Evolutionary conservation across 2,329 filamentous ascomycete species (phyloP).

Genomic region (Xylariaceae sp.): DNA sequence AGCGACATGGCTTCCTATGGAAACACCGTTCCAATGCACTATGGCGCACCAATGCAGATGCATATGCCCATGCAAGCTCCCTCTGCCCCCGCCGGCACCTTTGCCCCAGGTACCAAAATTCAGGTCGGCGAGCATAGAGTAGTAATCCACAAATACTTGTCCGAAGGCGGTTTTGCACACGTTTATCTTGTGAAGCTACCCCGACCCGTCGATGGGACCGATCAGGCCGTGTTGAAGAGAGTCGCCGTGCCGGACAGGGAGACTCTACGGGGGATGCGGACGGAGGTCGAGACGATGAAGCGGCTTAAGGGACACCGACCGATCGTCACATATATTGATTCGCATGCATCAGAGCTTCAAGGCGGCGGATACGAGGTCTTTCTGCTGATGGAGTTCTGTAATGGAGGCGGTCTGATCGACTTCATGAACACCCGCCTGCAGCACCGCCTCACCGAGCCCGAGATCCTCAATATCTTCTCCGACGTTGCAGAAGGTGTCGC

Average conservation of each 20-base stretch:
- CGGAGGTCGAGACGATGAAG: slow-evolving; percentile 99
- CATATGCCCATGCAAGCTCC: slow-evolving; percentile 31
- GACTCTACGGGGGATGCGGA: slow-evolving; percentile 91
- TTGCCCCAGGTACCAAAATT: slow-evolving; percentile 92
- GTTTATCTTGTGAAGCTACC: slow-evolving; percentile 94
- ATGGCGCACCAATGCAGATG: slow-evolving; percentile 47
- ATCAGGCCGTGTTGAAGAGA: slow-evolving; percentile 85
- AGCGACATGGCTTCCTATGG: slow-evolving; percentile 35
- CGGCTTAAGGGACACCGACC: slow-evolving; percentile 93
- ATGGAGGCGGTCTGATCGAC: slow-evolving; percentile 93
- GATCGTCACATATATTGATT: slow-evolving; percentile 98
- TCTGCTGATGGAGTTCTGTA: slow-evolving; percentile 96
- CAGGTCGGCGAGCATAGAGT: slow-evolving; percentile 92
- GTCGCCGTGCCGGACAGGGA: slow-evolving; percentile 97
- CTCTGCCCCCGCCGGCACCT: slow-evolving; percentile 76
- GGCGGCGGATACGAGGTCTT: slow-evolving; percentile 98
- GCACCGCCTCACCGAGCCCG: slow-evolving; percentile 93
- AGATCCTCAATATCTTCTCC: slow-evolving; percentile 95
- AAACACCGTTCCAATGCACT: slow-evolving; percentile 36
- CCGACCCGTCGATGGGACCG: slow-evolving; percentile 73
- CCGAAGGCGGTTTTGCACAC: slow-evolving; percentile 96
- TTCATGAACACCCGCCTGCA: slow-evolving; percentile 99
- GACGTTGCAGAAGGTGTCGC: slow-evolving; percentile 96
- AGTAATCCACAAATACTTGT: slow-evolving; percentile 94
- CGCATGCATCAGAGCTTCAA: slow-evolving; percentile 90